A percentile compares a stretch with the other conserved stretches of the same genome.
Evolutionary conservation across 164 flowering plant species (phyloP).

Genomic region (Protea cynaroides): DNA sequence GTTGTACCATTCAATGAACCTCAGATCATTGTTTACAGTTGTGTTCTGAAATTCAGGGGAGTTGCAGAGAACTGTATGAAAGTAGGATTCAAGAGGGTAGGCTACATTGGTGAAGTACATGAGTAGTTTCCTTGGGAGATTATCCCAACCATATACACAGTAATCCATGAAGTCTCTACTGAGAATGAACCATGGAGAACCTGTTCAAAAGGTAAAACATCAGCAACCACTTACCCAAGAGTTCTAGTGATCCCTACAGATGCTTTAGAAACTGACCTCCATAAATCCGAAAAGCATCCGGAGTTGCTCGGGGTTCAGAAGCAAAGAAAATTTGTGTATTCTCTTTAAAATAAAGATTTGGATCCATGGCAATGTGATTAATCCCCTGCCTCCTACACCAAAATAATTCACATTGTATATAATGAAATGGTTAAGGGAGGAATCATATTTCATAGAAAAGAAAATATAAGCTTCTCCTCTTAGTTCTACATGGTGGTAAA

Average conservation of each 20-base stretch:
- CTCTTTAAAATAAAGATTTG: slow-evolving; percentile 20
- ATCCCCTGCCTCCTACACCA: slow-evolving; percentile 24
- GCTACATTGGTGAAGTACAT: slow-evolving; percentile 43
- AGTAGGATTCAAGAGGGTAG: slow-evolving; percentile 37
- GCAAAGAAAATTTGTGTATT: slow-evolving; percentile 21
- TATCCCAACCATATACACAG: slow-evolving; percentile 48
- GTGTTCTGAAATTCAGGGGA: slow-evolving; percentile 40
- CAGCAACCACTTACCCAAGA: not conserved
- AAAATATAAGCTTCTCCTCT: not conserved
- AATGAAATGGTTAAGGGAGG: not conserved
- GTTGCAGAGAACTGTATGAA: slow-evolving; percentile 54
- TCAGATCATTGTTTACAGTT: slow-evolving; percentile 26
- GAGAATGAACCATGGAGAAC: slow-evolving; percentile 42
- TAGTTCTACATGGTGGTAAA: not conserved
- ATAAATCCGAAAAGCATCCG: slow-evolving; percentile 36
- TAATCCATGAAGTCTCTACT: slow-evolving; percentile 40
- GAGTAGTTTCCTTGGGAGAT: slow-evolving; percentile 44
- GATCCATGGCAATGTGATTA: slow-evolving; percentile 32
- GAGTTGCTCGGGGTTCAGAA: slow-evolving; percentile 25
- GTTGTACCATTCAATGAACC: slow-evolving; percentile 19
- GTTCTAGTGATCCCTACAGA: not conserved
- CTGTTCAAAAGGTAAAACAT: slow-evolving; percentile 16
- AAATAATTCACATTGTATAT: slow-evolving; percentile 3
- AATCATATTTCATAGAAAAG: not conserved
- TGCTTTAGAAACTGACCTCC: slow-evolving; percentile 24